Conservation (phyloP, 2,329 filamentous ascomycete genomes). For the Botryotinia narcissicola region DNA sequence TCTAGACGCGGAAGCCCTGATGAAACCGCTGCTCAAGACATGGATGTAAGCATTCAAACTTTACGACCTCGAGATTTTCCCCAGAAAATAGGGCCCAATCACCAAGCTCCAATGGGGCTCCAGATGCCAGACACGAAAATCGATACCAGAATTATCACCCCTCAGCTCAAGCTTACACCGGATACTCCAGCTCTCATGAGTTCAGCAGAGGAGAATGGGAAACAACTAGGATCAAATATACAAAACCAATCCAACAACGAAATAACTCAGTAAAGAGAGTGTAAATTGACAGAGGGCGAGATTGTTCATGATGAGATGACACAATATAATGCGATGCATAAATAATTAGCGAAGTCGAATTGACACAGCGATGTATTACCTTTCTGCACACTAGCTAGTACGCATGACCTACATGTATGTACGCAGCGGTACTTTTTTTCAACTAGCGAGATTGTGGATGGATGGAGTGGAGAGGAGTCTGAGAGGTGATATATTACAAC, state of each 20-base stretch:
- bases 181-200: slow-evolving; percentile 30
- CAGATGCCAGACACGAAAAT: slow-evolving; percentile 21
- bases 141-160: slow-evolving; percentile 28
- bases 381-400: neutral
- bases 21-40: slow-evolving; percentile 9
- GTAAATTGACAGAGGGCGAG: neutral
- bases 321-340: neutral
- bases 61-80: slow-evolving; percentile 26
- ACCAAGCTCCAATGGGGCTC: neutral
- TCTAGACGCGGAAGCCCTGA: slow-evolving; percentile 22
- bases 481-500: slow-evolving; percentile 5
- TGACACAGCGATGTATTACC: neutral
- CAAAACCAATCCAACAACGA: neutral
- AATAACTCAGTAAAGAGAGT: slow-evolving; percentile 2
- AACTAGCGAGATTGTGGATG: neutral
- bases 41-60: slow-evolving; percentile 35
- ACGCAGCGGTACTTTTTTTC: neutral
- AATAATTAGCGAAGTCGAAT: neutral
- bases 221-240: slow-evolving; percentile 31
- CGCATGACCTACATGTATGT: slow-evolving; percentile 5
- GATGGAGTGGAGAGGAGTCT: neutral
- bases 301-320: neutral
- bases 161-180: slow-evolving; percentile 35
- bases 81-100: neutral
- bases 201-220: slow-evolving; percentile 29